Base-by-base conservation (phyloP, 2,329 filamentous ascomycete genomes). In the Microdochium nivale region DNA sequence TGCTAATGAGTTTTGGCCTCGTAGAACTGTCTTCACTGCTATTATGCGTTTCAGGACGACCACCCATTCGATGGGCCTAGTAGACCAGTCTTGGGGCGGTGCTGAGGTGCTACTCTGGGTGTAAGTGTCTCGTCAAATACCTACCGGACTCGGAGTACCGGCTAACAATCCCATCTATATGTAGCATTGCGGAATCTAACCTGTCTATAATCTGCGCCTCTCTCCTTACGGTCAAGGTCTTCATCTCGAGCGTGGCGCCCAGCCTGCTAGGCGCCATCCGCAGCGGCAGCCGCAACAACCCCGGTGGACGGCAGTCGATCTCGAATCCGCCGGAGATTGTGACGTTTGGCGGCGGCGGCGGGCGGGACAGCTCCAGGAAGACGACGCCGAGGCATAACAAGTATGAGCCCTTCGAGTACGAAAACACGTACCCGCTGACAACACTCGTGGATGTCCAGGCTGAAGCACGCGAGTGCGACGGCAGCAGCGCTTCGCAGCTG, bases 91-190 rank as follows among this genome's bases (percentile, higher is more conserved):
- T 2, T 55, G 54, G 54, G 49, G 47, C 30, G 47, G 46, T 7
- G 54, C 40, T 23, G 25, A 30, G 2, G 52, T 49, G 8, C 50
- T 51, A n/a, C 43, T 55, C 7, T 55, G 54, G 54, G 49, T 55
- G 49, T 54, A 48, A 32, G 50, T 44, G 10, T 23, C 27, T 47
- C 46, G 9, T 47, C 11, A 7, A 25, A 48, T 13, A 35, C 27
- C 5, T n/a, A 30, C 11, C 10, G 8, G 9, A n/a, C n/a, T n/a
- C n/a, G n/a, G n/a, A 54, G 53, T 14, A 37, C n/a, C n/a, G 27
- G n/a, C 27, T 30, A 30, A 30, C 27, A 11, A 30, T 5, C 27
- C 5, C 27, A 5, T n/a, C 27, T 30, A 5, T 30, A 5, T 11
- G 27, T 11, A 30, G 27, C 5, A 5, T 30, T 11, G 54, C 51